These are phyloP conservation scores for Bimuria novae-zelandiae DNA, from an alignment of 2,329 filamentous ascomycete species.

Conservation along the genomic window DNA sequence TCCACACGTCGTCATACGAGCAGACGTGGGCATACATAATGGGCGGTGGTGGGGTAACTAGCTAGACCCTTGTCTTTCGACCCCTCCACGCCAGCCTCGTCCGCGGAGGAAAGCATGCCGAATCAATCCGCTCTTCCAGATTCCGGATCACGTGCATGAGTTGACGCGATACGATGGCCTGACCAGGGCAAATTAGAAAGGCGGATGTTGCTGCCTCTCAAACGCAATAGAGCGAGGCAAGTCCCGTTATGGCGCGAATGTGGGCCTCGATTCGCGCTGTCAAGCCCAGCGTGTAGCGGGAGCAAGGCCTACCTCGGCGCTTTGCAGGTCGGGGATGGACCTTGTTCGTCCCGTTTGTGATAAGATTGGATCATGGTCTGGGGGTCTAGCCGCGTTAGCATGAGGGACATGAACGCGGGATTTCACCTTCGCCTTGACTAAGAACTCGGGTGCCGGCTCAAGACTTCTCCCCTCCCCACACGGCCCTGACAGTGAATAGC, in stretches of 20 bases:
- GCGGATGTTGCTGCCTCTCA: constrained; percentile 2
- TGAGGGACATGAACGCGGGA: not conserved
- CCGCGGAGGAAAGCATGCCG: constrained; percentile 1
- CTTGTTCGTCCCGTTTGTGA: constrained; percentile 1
- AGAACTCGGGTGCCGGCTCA: not conserved
- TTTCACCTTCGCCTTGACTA: constrained; percentile 4
- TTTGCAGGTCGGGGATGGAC: not conserved
- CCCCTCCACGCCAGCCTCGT: too few species aligned
- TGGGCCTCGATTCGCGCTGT: constrained; percentile 3
- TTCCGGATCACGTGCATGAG: not conserved
- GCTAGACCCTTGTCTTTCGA: not conserved
- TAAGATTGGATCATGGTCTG: not conserved
- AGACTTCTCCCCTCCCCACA: constrained; percentile 1
- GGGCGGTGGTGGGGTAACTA: not conserved
- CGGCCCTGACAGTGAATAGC: constrained; percentile 1
- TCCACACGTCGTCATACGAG: not conserved
- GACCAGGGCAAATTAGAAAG: not conserved
- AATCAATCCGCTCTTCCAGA: not conserved
- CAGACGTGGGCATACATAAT: not conserved
- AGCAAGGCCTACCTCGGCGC: constrained; percentile 3
- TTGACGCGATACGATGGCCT: not conserved
- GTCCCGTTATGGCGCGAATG: not conserved
- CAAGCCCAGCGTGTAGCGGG: not conserved
- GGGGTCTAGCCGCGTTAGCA: constrained; percentile 4
- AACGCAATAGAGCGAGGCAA: not conserved